A percentile compares a stretch with the other conserved stretches of the same genome.
Conservation (phyloP, 495 filamentous ascomycete species). For the Tuber melanosporum region DNA sequence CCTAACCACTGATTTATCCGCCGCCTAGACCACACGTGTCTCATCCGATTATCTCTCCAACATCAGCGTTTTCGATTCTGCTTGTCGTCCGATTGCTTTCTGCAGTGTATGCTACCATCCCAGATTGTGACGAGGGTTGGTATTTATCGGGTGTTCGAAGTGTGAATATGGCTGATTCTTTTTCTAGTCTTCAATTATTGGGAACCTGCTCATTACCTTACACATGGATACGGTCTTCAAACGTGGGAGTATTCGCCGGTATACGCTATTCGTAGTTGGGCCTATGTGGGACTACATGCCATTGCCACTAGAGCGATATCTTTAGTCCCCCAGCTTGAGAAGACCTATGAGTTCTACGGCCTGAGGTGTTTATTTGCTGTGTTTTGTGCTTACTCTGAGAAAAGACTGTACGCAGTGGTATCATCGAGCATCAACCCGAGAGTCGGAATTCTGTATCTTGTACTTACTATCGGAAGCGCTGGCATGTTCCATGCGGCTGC, state of each 20-base stretch:
- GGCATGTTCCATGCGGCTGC: slow-evolving; percentile 90
- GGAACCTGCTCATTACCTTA: slow-evolving; percentile 94
- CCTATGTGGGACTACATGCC: slow-evolving; percentile 82
- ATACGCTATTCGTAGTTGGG: slow-evolving; percentile 93
- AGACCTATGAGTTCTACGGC: slow-evolving; percentile 77
- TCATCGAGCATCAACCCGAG: slow-evolving; percentile 66
- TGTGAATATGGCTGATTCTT: slow-evolving; percentile 5
- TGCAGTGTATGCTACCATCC: slow-evolving; percentile 81
- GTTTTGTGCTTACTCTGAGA: slow-evolving; percentile 72
- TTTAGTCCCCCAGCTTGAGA: slow-evolving; percentile 51
- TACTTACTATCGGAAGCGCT: slow-evolving; percentile 66
- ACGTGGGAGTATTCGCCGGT: slow-evolving; percentile 99
- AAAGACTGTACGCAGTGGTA: slow-evolving; percentile 68
- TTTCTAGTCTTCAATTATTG: slow-evolving; percentile 86
- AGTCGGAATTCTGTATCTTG: slow-evolving; percentile 75
- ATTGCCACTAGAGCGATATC: slow-evolving; percentile 59
- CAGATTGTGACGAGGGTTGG: slow-evolving; percentile 82
- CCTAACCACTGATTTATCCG: not conserved
- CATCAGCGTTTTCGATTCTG: slow-evolving; percentile 66
- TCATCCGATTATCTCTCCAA: slow-evolving; percentile 24
- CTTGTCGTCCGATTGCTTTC: slow-evolving; percentile 65
- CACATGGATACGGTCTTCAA: slow-evolving; percentile 86
- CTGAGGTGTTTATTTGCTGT: slow-evolving; percentile 68
- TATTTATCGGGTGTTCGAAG: not conserved
- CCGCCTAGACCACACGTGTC: slow-evolving; percentile 13